Base-by-base conservation (phyloP, 108 stramenopile species). In the Thalassiosira profunda region DNA sequence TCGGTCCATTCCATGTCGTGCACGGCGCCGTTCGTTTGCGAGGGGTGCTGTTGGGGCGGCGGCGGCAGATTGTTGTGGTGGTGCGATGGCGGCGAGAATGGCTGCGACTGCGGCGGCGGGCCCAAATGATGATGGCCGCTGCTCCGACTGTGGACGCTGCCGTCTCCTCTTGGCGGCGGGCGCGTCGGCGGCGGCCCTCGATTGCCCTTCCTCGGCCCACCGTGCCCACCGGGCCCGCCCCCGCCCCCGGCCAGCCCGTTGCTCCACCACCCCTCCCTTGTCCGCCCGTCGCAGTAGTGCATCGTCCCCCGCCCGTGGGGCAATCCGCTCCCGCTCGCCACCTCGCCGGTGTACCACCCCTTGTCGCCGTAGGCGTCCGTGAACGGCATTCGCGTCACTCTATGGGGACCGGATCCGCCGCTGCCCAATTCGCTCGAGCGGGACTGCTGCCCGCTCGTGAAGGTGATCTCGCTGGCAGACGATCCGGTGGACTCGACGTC, bases 321-420 rank as follows among this genome's bases (percentile, higher is more conserved):
- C 79, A 88, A 81, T 0, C 89, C 89, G 23, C 85, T 89, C 7
- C 78, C 79, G 20, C 78, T 67, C 33, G 88, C 68, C 3, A 93
- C 79, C 31, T 90, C 84, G 20, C 92, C 92, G 0, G 89, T 87
- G 64, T 86, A 93, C 42, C 66, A 66, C 18, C 92, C 92, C 58
- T 75, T 75, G 55, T 90, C 86, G 20, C 92, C 92, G 61, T 93
- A 90, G 5, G 87, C 84, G 77, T 93, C 92, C 49, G 76, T 77
- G 34, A 70, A 77, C 4, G 76, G 76, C 76, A 77, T 77, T 30
- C 67, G 76, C 26, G 67, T 77, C 11, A 77, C 76, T 17, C 62
- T 63, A 76, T 63, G 67, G 24, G 67, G 76, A 11, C 55, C 61
- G 58, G 37, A 60, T 44, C 18, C 60, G 57, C 69, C 67, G 63